phyloP scores from a whole-genome alignment of 2,329 filamentous ascomycete species.

The Apiospora sp. region DNA sequence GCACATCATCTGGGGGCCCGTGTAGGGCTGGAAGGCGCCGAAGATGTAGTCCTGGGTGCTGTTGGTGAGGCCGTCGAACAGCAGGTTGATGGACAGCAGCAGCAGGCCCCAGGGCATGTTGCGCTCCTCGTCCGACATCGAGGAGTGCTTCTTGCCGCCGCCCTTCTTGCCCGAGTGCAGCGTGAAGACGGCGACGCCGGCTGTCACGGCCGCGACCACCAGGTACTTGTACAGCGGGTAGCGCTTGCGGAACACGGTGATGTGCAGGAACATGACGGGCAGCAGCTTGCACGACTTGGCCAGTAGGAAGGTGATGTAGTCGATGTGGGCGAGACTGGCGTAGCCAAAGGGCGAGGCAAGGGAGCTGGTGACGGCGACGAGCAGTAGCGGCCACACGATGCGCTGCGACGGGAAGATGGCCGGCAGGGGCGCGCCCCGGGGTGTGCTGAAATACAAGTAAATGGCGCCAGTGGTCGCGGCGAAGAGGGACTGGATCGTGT shows the following conservation, averaged over 20 bases:
- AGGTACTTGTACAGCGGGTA: slow-evolving; percentile 98
- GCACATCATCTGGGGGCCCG: slow-evolving; percentile 99
- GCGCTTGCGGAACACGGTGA: slow-evolving; percentile 85
- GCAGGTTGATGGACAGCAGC: slow-evolving; percentile 84
- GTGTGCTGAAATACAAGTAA: slow-evolving; percentile 77
- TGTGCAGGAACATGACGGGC: slow-evolving; percentile 97
- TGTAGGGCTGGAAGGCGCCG: slow-evolving; percentile 77
- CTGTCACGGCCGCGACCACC: slow-evolving; percentile 89
- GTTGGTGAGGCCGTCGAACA: slow-evolving; percentile 96
- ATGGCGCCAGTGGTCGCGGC: slow-evolving; percentile 82
- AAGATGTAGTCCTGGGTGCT: slow-evolving; percentile 97
- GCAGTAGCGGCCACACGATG: slow-evolving; percentile 80
- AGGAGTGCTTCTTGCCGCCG: slow-evolving; percentile 51
- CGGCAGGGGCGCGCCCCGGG: slow-evolving; percentile 55
- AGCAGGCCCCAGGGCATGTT: slow-evolving; percentile 82
- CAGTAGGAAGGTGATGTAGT: slow-evolving; percentile 97
- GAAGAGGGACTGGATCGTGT: slow-evolving; percentile 92
- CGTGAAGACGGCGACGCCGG: slow-evolving; percentile 94
- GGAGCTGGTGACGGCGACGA: slow-evolving; percentile 87
- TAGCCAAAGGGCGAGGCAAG: slow-evolving; percentile 97
- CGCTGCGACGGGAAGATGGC: slow-evolving; percentile 78
- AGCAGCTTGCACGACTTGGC: slow-evolving; percentile 98
- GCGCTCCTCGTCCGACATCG: slow-evolving; percentile 52
- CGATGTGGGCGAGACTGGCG: slow-evolving; percentile 88
- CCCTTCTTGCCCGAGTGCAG: slow-evolving; percentile 73